Evolutionary conservation across 768 basidiomycete species (phyloP), one percentile per base, ranked within the genome.

Genomic region (Hemileccinum impolitum): DNA sequence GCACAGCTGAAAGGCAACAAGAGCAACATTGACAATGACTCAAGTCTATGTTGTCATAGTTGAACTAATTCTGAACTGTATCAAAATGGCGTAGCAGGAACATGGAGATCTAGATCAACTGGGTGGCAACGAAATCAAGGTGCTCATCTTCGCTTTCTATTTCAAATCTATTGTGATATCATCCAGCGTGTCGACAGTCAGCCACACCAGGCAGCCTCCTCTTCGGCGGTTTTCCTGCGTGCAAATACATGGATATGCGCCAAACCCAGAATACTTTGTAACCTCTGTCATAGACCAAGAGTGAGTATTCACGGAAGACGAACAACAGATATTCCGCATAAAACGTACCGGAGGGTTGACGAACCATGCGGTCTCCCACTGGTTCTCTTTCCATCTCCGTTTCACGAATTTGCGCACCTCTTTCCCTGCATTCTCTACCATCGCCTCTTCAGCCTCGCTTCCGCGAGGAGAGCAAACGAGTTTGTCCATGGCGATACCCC

Each of bases 291-390:
- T 25, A 51, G 21, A 18, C 23, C 15, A 18, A 48, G 32, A 19
- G 35, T 41, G 15, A 43, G 32, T 10, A 14, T 14, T 18, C 37
- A 23, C 23, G 6, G 23, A 23, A 23, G 23, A 13, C 26, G 10
- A 9, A 40, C 37, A 18, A 32, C 8, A 3, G n/a, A 31, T 3
- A 13, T 9, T 0, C 5, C 14, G 17, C 17, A 44, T 11, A 13
- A 45, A 25, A 43, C 86, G 62, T 58, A 93, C 90, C 43, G 84
- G 87, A 37, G 90, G 90, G 61, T 93, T 93, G 37, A 90, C 85
- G 60, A 92, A 92, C 91, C 91, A 94, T 2, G 87, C 88, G 0
- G 89, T 90, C 68, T 94, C 91, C 90, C 88, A 94, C n/a, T 78
- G 76, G 5, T 59, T 63, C 59, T 90, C 87, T 15, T 60, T 57